Percentiles rank a stretch among this genome's conserved stretches.
phyloP scores from a whole-genome alignment of 2,329 filamentous ascomycete genomes.

The Lojkania enalia region DNA sequence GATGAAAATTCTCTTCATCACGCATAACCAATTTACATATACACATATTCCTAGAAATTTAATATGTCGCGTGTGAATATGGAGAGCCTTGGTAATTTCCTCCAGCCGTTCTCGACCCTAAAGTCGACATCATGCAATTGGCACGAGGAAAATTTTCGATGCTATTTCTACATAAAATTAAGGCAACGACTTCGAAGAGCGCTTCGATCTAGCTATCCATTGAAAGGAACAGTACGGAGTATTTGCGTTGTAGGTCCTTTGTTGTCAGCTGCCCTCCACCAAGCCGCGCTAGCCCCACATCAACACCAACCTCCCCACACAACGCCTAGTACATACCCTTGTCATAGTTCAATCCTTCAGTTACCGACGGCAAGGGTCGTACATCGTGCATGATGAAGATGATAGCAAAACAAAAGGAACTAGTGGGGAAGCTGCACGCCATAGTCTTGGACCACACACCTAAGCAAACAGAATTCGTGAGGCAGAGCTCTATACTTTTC shows the following conservation, averaged over 20 bases:
- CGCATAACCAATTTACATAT: too few relatives aligned
- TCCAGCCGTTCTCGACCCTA: too few relatives aligned
- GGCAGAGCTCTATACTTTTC: background rate
- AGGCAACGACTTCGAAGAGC: too few relatives aligned
- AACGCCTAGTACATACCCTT: constrained; percentile 12
- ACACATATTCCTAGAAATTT: too few relatives aligned
- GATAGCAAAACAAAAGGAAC: constrained; percentile 3
- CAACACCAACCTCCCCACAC: constrained; percentile 13
- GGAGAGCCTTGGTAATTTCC: too few relatives aligned
- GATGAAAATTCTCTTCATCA: background rate
- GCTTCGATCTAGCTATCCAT: too few relatives aligned
- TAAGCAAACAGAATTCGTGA: background rate
- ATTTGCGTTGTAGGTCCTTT: too few relatives aligned
- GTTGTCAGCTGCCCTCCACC: background rate
- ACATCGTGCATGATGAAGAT: constrained; percentile 4
- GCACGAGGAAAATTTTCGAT: too few relatives aligned
- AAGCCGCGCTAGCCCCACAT: constrained; percentile 30
- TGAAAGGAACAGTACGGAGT: too few relatives aligned
- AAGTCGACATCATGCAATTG: too few relatives aligned
- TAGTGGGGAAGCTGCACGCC: constrained; percentile 14
- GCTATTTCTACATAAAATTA: too few relatives aligned
- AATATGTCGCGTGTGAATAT: too few relatives aligned
- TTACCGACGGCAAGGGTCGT: constrained; percentile 10
- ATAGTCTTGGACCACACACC: background rate
- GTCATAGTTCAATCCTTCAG: background rate